A percentile compares a stretch with the other conserved stretches of the same genome.
Conservation (phyloP, 176 grass and related monocot species). For the Rhynchospora breviuscula region DNA sequence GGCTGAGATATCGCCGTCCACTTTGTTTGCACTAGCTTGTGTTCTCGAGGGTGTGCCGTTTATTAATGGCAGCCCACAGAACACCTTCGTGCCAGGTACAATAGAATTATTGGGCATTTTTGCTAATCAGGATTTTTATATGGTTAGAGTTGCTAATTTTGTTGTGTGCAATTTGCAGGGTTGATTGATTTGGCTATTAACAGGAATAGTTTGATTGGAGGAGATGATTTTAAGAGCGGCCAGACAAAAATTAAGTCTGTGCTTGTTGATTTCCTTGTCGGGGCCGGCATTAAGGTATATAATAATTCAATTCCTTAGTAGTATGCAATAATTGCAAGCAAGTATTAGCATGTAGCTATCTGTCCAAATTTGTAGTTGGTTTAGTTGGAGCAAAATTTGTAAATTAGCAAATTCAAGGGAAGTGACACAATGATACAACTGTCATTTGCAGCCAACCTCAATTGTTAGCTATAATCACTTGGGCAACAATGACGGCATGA, state of each 20-base stretch:
- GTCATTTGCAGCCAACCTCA: constrained; percentile 62
- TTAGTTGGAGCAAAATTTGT: neutral
- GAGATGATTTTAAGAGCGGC: constrained; percentile 98
- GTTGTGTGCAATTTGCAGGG: constrained; percentile 45
- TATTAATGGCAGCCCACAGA: constrained; percentile 96
- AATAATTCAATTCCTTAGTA: neutral
- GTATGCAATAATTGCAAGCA: neutral
- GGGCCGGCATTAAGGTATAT: constrained; percentile 91
- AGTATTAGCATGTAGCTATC: neutral
- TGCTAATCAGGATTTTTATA: neutral
- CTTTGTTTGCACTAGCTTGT: constrained; percentile 76
- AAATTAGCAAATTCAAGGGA: neutral
- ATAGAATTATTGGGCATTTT: neutral
- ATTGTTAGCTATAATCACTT: constrained; percentile 99
- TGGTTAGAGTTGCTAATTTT: neutral
- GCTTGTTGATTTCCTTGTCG: constrained; percentile 92
- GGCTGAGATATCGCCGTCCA: constrained; percentile 79
- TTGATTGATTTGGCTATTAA: constrained; percentile 93
- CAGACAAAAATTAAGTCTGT: constrained; percentile 99
- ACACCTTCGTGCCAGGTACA: constrained; percentile 92
- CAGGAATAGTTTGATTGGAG: constrained; percentile 77
- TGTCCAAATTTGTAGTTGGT: constrained; percentile 1
- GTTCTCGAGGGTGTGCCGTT: constrained; percentile 81
- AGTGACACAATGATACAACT: neutral
- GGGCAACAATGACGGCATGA: constrained; percentile 94